Base-by-base conservation (phyloP, 2,329 filamentous ascomycete species). In the Acrocalymma vagum region DNA sequence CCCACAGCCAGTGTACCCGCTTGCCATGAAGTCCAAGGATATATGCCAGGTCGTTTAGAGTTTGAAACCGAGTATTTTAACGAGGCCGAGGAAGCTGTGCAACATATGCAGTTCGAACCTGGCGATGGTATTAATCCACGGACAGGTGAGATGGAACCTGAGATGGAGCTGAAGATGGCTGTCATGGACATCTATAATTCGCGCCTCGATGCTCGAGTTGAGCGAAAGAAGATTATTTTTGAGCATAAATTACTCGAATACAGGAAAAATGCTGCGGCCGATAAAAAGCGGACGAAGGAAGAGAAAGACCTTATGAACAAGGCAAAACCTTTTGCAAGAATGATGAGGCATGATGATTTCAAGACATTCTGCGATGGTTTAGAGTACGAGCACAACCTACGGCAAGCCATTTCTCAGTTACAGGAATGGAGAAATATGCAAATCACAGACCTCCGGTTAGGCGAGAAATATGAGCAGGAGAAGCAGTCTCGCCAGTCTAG, bases 171-270 rank as follows among this genome's bases (percentile, higher is more conserved):
- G 29, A 99, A 99, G 78, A 84, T 97, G 74, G 96, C 91, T 0
- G 91, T 99, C 14, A 96, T 99, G 85, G 91, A 96, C 53, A 95
- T 99, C 34, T 99, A 99, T 77, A 99, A 99, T 64, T 87, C 88
- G 42, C 85, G 92, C 4, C 75, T 99, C 13, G 96, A 92, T 3
- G 88, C 92, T 42, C 85, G 94, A 54, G 93, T 93, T 6, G 93
- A 97, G 61, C 82, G 94, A 29, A 99, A 99, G 72, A 95, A 94
- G 74, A 88, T 97, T 34, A 88, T 99, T 5, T 97, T 99, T 60
- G 92, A 97, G 65, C 94, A 99, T 70, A 88, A 88, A 45, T 78
- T 99, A 18, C 78, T 99, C 4, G 93, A 99, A 40, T 99, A 99
- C 63, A 81, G 91, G 48, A 95, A 96, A 69, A 96, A 96, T 65